Base-by-base conservation (phyloP, 2,329 filamentous ascomycete genomes). In the Nigrospora osmanthi region DNA sequence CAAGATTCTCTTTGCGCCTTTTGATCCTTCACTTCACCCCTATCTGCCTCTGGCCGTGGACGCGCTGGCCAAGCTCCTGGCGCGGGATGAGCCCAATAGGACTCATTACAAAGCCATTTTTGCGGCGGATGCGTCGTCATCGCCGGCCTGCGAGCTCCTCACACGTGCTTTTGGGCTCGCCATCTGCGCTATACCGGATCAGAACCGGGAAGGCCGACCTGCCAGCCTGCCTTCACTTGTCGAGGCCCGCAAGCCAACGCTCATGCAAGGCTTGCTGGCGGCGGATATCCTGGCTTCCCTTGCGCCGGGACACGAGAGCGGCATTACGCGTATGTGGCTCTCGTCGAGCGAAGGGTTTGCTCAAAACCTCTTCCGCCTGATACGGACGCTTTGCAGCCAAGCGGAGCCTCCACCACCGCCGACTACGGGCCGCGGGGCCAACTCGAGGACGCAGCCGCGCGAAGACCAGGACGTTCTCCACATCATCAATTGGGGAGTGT, bases 31-130 rank as follows among this genome's bases (percentile, higher is more conserved):
- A 11, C 68, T 89, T 30, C 91, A 98, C 61, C 83, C 85, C 36
- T 97, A 97, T 61, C 79, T 95, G 1, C 90, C 91, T 3, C 81
- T 88, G 34, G 93, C 93, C 1, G 80, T 97, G 15, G 93, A 98
- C 61, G 85, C 86, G 40, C 70, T 97, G 23, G 91, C 93, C 2
- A 97, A 97, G 64, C 72, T 98, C 3, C 73, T 98, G 23, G 91
- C 93, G 4, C 79, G 90, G 42, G 93, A 97, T 60, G 91, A 97
- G 54, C 91, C 93, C 0, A 98, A 98, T 57, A 75, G 93, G 49
- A 82, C 81, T 3, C 83, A 87, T 55, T 97, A 90, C 70, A 87
- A 85, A 61, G 73, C 80, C 35, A 85, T 97, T 11, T 94, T 97
- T 56, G 72, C 81, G 16, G 75, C 83, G 7, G 89, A 95, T 55